A percentile compares a stretch with the other conserved stretches of the same genome.
Conservation (phyloP, 2,329 filamentous ascomycete genomes). For the Botrytis fabae region DNA sequence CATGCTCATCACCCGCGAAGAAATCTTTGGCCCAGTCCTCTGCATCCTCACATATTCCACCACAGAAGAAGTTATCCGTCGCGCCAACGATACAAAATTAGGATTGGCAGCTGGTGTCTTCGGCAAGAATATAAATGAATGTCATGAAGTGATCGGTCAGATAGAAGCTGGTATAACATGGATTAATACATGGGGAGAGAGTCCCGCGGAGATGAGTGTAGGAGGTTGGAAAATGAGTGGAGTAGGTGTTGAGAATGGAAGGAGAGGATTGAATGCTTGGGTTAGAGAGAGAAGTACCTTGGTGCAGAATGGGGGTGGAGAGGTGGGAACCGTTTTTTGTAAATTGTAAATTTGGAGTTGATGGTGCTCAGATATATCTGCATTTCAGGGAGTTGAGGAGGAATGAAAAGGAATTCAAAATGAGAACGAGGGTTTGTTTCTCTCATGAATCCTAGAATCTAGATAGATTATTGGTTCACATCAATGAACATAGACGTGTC, state of each 20-base stretch:
- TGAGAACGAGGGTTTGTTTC: neutral
- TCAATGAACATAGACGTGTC: neutral
- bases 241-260: conserved; percentile 82
- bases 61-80: conserved; percentile 65
- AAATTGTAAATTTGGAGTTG: conserved; percentile 47
- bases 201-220: conserved; percentile 86
- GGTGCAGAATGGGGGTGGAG: conserved; percentile 68
- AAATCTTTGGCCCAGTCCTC: conserved; percentile 90
- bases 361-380: neutral
- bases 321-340: conserved; percentile 70
- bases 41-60: conserved; percentile 72
- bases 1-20: conserved; percentile 78
- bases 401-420: neutral
- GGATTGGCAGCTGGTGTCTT: conserved; percentile 86
- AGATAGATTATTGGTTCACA: neutral
- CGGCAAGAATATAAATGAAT: conserved; percentile 70
- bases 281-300: conserved; percentile 84
- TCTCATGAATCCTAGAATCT: neutral
- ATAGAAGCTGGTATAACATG: conserved; percentile 86
- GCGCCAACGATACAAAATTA: conserved; percentile 75
- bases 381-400: neutral
- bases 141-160: conserved; percentile 68
- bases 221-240: conserved; percentile 92
- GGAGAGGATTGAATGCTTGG: conserved; percentile 77
- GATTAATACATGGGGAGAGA: conserved; percentile 94